Evolutionary conservation across 495 filamentous ascomycete species (phyloP).

Genomic region (Alectoria sarmentosa): DNA sequence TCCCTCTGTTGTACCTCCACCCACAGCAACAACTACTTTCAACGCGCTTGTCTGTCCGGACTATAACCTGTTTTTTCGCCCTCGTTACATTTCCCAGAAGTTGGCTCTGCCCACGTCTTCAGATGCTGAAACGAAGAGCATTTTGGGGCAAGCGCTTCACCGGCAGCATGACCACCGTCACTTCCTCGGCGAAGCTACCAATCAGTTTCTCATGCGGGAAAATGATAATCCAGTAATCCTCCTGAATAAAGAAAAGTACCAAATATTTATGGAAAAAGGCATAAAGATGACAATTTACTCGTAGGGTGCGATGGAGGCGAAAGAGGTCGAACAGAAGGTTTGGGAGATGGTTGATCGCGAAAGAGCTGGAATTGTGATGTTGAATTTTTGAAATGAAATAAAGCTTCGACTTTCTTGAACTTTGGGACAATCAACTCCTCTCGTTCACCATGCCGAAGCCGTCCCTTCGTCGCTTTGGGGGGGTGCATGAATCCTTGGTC

Average conservation of each 20-base stretch:
- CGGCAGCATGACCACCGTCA: background rate
- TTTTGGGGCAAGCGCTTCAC: background rate
- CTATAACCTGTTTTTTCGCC: background rate
- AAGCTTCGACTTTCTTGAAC: background rate
- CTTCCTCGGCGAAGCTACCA: background rate
- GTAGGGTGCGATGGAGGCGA: background rate
- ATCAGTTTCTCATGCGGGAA: background rate
- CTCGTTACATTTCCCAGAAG: background rate
- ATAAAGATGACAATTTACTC: background rate
- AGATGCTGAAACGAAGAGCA: background rate
- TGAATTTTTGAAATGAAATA: background rate
- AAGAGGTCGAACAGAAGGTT: background rate
- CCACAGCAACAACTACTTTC: background rate
- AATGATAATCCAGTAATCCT: background rate
- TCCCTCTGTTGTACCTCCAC: no score
- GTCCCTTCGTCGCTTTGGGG: no score
- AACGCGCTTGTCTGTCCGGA: background rate
- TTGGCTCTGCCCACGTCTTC: background rate
- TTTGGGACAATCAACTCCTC: background rate
- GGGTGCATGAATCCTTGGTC: background rate
- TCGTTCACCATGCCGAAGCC: background rate
- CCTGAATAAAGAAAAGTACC: background rate
- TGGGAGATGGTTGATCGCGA: background rate
- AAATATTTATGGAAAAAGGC: background rate
- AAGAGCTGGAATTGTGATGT: background rate